Conservation (phyloP, 495 filamentous ascomycete genomes). For the Penicillium cataractarum region DNA sequence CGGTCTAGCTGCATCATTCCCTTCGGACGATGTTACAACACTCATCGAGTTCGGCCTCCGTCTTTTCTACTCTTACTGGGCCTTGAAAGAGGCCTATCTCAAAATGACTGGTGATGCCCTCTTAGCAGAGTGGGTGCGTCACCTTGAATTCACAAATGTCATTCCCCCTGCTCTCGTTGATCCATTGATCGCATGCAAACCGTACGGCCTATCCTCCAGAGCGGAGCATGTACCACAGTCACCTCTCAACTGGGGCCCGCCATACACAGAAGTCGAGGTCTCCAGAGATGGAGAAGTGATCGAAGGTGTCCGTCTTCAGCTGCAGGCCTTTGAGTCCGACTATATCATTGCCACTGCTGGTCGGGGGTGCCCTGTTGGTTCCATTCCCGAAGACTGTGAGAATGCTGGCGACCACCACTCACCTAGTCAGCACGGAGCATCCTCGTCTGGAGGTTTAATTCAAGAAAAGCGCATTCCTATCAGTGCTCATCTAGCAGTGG, state of each 20-base stretch:
- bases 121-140: conserved; percentile 74
- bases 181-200: conserved; percentile 14
- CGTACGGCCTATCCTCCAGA: background rate
- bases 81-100: conserved; percentile 87
- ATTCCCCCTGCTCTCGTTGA: conserved; percentile 52
- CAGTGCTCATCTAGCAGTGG: conserved; percentile 16
- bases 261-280: conserved; percentile 55
- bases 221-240: conserved; percentile 24
- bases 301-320: conserved; percentile 60
- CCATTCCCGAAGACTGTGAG: conserved; percentile 8
- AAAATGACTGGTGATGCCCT: conserved; percentile 93
- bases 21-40: conserved; percentile 29
- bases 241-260: conserved; percentile 49
- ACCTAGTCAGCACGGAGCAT: conserved; percentile 2
- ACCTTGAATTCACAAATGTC: conserved; percentile 69
- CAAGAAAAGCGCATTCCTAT: conserved; percentile 21
- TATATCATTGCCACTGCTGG: conserved; percentile 65
- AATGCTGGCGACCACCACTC: conserved; percentile 16
- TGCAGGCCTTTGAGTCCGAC: conserved; percentile 61
- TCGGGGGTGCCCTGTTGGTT: conserved; percentile 35
- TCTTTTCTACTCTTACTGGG: conserved; percentile 87
- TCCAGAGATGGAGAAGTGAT: conserved; percentile 52
- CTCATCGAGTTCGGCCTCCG: conserved; percentile 58
- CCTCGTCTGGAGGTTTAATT: background rate
- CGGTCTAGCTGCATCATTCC: conserved; percentile 14